Evolutionary conservation across 305 asterid species (phyloP).

Genomic region (Fraxinus velutina): DNA sequence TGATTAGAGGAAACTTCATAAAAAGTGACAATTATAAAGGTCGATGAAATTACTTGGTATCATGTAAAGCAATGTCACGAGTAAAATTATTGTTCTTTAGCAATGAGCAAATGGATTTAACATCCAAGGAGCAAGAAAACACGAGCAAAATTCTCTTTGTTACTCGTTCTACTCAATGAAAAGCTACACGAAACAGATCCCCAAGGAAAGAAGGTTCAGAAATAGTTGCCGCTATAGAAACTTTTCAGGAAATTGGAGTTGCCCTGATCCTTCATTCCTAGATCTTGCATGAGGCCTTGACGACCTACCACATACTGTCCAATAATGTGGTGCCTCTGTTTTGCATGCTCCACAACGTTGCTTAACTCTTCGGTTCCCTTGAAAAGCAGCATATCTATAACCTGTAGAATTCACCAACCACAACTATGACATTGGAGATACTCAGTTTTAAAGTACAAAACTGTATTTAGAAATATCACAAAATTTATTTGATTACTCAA

Average conservation of each 20-base stretch:
- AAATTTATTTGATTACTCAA: background rate
- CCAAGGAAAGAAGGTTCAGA: slow-evolving; percentile 28
- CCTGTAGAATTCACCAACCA: slow-evolving; percentile 36
- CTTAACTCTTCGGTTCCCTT: slow-evolving; percentile 82
- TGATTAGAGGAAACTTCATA: background rate
- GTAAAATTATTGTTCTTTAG: background rate
- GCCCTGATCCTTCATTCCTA: slow-evolving; percentile 48
- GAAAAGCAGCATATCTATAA: slow-evolving; percentile 81
- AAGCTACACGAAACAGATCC: slow-evolving; percentile 20
- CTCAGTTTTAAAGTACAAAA: background rate
- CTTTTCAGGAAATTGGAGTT: slow-evolving; percentile 60
- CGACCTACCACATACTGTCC: slow-evolving; percentile 70
- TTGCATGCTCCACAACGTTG: slow-evolving; percentile 75
- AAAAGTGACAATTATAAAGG: background rate
- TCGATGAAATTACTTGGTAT: background rate
- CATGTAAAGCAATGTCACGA: background rate
- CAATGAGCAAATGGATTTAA: background rate
- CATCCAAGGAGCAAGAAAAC: slow-evolving; percentile 19
- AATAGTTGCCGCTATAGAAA: slow-evolving; percentile 76
- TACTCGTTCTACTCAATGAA: slow-evolving; percentile 26
- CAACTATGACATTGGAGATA: background rate
- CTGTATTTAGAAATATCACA: background rate
- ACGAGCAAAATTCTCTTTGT: slow-evolving; percentile 28
- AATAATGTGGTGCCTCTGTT: slow-evolving; percentile 87
- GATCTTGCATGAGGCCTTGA: slow-evolving; percentile 37